Percentiles rank a stretch among this genome's conserved stretches.
phyloP scores from a whole-genome alignment of 2,329 filamentous ascomycete genomes.

The Clarireedia paspali region DNA sequence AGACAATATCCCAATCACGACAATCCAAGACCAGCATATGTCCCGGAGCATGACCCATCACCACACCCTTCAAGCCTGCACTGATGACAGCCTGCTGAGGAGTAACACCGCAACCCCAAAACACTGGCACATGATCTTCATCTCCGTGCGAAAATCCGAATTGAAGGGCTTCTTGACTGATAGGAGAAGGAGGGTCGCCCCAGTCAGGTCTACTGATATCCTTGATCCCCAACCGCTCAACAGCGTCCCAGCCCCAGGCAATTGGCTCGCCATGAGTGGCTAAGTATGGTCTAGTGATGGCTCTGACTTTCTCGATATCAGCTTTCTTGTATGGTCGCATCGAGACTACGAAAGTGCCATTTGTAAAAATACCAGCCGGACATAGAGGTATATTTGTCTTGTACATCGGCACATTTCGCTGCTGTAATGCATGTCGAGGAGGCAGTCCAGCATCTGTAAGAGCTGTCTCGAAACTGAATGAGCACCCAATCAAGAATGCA shows the following conservation, averaged over 20 bases:
- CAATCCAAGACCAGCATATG: slow-evolving; percentile 54
- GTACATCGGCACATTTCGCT: slow-evolving; percentile 54
- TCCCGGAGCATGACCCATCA: slow-evolving; percentile 55
- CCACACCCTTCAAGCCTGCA: slow-evolving; percentile 42
- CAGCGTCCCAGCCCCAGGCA: slow-evolving; percentile 55
- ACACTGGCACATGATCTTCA: slow-evolving; percentile 43
- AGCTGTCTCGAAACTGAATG: slow-evolving; percentile 55
- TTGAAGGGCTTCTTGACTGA: slow-evolving; percentile 28
- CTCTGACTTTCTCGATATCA: slow-evolving; percentile 45
- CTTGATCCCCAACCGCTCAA: slow-evolving; percentile 43
- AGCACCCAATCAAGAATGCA: slow-evolving; percentile 57
- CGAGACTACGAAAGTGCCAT: slow-evolving; percentile 49
- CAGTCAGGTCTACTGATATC: slow-evolving; percentile 48
- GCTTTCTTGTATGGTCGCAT: slow-evolving; percentile 50
- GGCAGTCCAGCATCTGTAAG: slow-evolving; percentile 42
- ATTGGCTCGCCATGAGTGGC: slow-evolving; percentile 57
- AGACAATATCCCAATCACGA: slow-evolving; percentile 17
- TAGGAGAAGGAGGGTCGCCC: slow-evolving; percentile 41
- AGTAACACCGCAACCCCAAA: slow-evolving; percentile 60
- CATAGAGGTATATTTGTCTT: slow-evolving; percentile 47
- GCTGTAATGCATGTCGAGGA: slow-evolving; percentile 40
- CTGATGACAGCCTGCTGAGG: slow-evolving; percentile 57
- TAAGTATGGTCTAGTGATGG: slow-evolving; percentile 46
- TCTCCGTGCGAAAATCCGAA: not conserved
- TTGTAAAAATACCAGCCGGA: slow-evolving; percentile 50